phyloP scores from a whole-genome alignment of 2,329 filamentous ascomycete genomes.

The Rutstroemia sp. region DNA sequence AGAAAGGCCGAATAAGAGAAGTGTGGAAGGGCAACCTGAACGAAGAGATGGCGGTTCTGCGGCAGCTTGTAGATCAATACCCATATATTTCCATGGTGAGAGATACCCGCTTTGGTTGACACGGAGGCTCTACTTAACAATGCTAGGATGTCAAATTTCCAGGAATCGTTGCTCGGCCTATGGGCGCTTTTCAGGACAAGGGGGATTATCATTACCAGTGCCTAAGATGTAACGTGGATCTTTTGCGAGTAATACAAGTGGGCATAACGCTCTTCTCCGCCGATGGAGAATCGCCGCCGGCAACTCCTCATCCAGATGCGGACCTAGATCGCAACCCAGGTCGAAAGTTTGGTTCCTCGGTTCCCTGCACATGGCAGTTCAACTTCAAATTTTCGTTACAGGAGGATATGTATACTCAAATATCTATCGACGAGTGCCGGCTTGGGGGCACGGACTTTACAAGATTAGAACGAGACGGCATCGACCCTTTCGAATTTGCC shows the following conservation, averaged over 20 bases:
- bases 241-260: constrained; percentile 95
- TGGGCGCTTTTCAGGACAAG: constrained; percentile 89
- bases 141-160: constrained; percentile 91
- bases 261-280: constrained; percentile 90
- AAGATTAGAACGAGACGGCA: constrained; percentile 77
- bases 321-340: constrained; percentile 38
- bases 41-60: constrained; percentile 80
- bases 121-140: constrained; percentile 18
- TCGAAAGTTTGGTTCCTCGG: constrained; percentile 39
- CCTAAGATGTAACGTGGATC: constrained; percentile 90
- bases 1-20: constrained; percentile 80
- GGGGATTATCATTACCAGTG: constrained; percentile 99
- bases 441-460: constrained; percentile 90
- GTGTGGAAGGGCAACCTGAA: constrained; percentile 91
- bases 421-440: constrained; percentile 85
- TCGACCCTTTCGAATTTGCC: constrained; percentile 84
- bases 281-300: constrained; percentile 78
- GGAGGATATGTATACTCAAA: constrained; percentile 95
- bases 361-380: constrained; percentile 96
- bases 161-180: constrained; percentile 91
- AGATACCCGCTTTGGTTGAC: constrained; percentile 14
- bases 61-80: constrained; percentile 81
- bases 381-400: constrained; percentile 96
- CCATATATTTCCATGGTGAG: constrained; percentile 96
- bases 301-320: constrained; percentile 38